A percentile compares a stretch with the other conserved stretches of the same genome.
phyloP scores from a whole-genome alignment of 2,329 filamentous ascomycete genomes.

The Colletotrichum sublineola region DNA sequence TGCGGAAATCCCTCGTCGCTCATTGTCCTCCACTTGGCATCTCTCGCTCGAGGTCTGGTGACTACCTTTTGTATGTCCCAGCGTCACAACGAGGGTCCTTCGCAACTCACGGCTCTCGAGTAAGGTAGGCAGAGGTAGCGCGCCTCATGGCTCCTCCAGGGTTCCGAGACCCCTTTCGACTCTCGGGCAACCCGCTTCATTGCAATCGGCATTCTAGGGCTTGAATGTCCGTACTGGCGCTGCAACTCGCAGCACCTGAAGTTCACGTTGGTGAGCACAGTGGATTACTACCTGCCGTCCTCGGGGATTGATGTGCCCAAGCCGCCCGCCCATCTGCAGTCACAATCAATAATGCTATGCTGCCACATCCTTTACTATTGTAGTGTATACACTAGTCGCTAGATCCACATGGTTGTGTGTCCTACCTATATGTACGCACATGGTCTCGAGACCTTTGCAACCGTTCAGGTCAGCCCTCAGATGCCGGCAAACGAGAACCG shows the following conservation, averaged over 20 bases:
- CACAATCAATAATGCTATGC: slow-evolving; percentile 29
- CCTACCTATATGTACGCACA: no score
- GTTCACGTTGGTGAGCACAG: slow-evolving; percentile 19
- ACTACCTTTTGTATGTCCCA: neutral
- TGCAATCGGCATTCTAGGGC: neutral
- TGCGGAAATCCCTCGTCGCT: slow-evolving; percentile 27
- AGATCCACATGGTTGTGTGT: neutral
- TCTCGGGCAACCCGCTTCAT: neutral
- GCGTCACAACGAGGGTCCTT: neutral
- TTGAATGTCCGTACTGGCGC: neutral
- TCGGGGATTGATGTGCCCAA: slow-evolving; percentile 28
- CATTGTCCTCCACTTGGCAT: slow-evolving; percentile 2
- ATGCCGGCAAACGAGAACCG: neutral
- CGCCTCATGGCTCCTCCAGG: neutral
- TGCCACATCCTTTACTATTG: neutral
- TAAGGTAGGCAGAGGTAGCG: neutral
- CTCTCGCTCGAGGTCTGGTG: slow-evolving; percentile 2
- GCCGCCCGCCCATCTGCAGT: slow-evolving; percentile 10
- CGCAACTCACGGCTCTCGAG: neutral
- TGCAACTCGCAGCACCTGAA: slow-evolving; percentile 18
- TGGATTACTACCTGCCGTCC: slow-evolving; percentile 19
- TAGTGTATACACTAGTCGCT: neutral
- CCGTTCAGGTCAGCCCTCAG: neutral
- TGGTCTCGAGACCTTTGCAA: neutral
- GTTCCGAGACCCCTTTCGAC: neutral